Percentiles rank a stretch among this genome's conserved stretches.
Evolutionary conservation across 305 asterid genomes (phyloP).

Genomic region (Solanum chacoense): DNA sequence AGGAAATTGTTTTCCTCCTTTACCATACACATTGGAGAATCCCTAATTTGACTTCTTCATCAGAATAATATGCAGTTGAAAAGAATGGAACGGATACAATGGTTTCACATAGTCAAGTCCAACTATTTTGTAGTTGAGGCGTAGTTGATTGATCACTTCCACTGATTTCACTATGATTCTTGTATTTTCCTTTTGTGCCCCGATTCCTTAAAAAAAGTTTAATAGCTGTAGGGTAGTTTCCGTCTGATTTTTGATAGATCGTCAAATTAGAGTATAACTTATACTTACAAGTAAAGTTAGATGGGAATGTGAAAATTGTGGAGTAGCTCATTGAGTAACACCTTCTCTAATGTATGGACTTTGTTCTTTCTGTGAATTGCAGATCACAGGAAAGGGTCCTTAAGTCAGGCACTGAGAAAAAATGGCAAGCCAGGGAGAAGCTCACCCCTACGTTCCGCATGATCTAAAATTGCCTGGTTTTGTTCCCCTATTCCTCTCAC

Average conservation of each 20-base stretch:
- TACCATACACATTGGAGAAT: not conserved
- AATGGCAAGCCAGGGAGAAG: slow-evolving; percentile 2
- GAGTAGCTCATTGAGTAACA: not conserved
- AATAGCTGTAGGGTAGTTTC: not conserved
- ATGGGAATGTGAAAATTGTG: not conserved
- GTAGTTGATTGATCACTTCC: not conserved
- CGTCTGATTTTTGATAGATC: not conserved
- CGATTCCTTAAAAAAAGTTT: not conserved
- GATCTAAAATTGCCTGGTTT: slow-evolving; percentile 61
- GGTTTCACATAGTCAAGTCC: not conserved
- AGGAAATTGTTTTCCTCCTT: not conserved
- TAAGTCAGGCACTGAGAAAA: slow-evolving; percentile 3
- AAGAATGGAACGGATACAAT: not conserved
- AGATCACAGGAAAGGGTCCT: slow-evolving; percentile 27
- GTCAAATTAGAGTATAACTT: not conserved
- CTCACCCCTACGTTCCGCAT: slow-evolving; percentile 64
- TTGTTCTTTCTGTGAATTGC: slow-evolving; percentile 1
- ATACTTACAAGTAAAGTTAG: not conserved
- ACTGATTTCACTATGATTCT: not conserved
- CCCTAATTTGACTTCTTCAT: not conserved
- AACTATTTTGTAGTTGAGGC: not conserved
- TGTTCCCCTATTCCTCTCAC: slow-evolving; percentile 52
- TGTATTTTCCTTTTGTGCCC: not conserved
- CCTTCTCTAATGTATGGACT: slow-evolving; percentile 18
- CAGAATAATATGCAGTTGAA: not conserved